phyloP scores from a whole-genome alignment of 176 grass and related monocot species.

The Tuctoria greenei region DNA sequence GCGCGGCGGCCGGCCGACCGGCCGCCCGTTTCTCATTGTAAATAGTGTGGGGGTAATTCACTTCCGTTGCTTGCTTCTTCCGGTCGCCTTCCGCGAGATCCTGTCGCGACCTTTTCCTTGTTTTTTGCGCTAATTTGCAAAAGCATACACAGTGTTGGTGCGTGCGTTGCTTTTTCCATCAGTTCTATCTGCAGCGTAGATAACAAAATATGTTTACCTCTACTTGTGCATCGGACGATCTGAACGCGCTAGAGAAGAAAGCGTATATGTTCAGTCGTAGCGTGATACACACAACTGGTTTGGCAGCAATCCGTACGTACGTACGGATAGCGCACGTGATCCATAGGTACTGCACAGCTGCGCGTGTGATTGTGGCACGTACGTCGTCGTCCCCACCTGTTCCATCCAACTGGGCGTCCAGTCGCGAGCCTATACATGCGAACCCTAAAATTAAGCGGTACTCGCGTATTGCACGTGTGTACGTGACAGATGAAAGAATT shows the following conservation, averaged over 20 bases:
- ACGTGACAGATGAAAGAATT: constrained; percentile 6
- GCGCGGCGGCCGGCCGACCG: background rate
- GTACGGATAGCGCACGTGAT: background rate
- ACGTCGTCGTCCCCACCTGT: background rate
- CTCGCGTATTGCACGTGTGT: constrained; percentile 24
- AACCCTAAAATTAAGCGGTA: background rate
- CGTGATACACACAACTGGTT: background rate
- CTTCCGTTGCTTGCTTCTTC: background rate
- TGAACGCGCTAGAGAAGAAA: no score
- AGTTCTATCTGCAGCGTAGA: no score
- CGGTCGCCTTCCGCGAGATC: constrained; percentile 1
- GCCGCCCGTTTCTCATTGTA: background rate
- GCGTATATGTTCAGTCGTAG: no score
- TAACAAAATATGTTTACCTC: no score
- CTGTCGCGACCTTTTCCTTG: background rate
- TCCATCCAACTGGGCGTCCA: background rate
- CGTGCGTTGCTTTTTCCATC: no score
- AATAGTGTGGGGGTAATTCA: background rate
- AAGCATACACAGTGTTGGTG: no score
- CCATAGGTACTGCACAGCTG: no score
- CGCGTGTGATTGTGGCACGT: background rate
- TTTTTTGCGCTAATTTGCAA: no score
- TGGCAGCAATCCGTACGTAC: constrained; percentile 31
- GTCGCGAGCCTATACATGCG: constrained; percentile 3
- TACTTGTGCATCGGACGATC: no score